phyloP scores from a whole-genome alignment of 73 alveolate genomes.

The Tetrahymena elliotti region DNA sequence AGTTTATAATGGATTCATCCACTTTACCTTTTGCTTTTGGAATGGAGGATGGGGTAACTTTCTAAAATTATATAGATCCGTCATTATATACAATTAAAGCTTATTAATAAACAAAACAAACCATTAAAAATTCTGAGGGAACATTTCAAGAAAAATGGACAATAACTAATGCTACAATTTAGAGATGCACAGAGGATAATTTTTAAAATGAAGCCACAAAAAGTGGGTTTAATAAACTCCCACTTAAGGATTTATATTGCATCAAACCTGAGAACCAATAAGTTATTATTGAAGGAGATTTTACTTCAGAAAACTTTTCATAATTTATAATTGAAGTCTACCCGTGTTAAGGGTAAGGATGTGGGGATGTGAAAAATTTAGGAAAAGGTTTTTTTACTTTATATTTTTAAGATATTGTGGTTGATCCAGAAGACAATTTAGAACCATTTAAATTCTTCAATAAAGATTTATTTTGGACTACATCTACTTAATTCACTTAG shows the following conservation, averaged over 20 bases:
- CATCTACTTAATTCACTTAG: background rate
- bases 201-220: background rate
- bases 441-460: background rate
- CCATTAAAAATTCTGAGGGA: background rate
- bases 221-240: background rate
- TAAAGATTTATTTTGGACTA: background rate
- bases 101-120: background rate
- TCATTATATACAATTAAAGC: background rate
- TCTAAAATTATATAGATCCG: background rate
- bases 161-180: background rate
- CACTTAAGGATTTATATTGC: background rate
- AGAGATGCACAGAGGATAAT: background rate
- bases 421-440: background rate
- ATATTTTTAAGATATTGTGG: background rate
- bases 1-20: background rate
- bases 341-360: background rate
- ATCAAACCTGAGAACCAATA: background rate
- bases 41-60: background rate
- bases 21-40: background rate
- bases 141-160: background rate
- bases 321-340: background rate
- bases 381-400: background rate
- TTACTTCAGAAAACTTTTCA: background rate
- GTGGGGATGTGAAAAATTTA: background rate
- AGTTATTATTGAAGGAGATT: background rate